These are phyloP conservation scores for Trichoderma endophyticum DNA, from an alignment of 2,329 filamentous ascomycete genomes.

Conservation along the genomic window DNA sequence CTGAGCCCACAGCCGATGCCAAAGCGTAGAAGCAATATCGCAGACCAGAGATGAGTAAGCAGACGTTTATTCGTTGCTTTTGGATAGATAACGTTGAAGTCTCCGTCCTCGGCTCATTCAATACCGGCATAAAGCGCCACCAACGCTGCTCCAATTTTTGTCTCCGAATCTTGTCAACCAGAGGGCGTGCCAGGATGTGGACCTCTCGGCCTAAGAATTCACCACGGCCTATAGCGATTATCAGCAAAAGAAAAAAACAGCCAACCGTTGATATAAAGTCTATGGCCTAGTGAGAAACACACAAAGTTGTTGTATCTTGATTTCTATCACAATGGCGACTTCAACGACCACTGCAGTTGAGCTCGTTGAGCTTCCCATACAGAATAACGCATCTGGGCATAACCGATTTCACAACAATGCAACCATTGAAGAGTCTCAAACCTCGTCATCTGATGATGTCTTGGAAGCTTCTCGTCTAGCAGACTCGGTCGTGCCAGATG, in stretches of 20 bases:
- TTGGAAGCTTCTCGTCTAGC: slow-evolving; percentile 18
- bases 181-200: neutral
- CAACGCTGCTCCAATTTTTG: neutral
- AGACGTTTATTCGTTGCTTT: too few species aligned
- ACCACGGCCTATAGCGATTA: neutral
- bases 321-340: neutral
- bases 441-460: neutral
- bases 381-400: neutral
- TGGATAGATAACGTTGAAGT: too few species aligned
- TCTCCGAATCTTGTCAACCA: neutral
- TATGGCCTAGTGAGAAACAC: neutral
- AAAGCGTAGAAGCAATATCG: neutral
- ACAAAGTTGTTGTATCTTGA: neutral
- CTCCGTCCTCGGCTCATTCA: neutral
- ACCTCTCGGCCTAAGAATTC: neutral
- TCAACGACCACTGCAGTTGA: slow-evolving; percentile 14
- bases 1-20: neutral
- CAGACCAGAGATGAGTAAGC: too few species aligned
- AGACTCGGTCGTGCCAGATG: slow-evolving; percentile 24
- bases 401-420: neutral
- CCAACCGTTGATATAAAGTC: neutral
- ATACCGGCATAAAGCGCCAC: neutral
- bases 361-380: neutral
- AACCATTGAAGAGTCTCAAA: neutral
- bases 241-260: neutral